Base-by-base conservation (phyloP, 305 asterid species). In the Solanum chacoense region DNA sequence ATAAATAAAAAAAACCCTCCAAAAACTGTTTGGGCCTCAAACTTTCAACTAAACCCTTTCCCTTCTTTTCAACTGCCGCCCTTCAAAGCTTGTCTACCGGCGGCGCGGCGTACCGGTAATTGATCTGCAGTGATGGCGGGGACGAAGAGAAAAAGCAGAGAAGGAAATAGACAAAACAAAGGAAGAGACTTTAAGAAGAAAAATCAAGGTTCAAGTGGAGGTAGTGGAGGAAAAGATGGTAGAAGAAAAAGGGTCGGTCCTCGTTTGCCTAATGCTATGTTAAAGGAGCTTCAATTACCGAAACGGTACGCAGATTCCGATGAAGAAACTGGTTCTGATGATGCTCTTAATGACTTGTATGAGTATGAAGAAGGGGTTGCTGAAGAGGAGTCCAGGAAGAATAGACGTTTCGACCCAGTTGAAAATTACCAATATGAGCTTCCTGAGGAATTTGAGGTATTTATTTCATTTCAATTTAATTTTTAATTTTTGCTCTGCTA, bases 331-430 rank as follows among this genome's bases (percentile, higher is more conserved):
- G 93, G 75, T 87, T 91, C 88, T n/a, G 93, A 90, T 20, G 91
- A 24, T 13, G 77, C 73, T 22, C 90, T 69, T 11, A 89, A 90
- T 50, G 97, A 96, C 77, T 86, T 94, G 26, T 97, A 95, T 87
- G 99, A 96, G 55, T 96, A 94, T 18, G 99, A 95, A 89, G 99
- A 96, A 93, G 95, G 55, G 4, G 37, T 94, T 34, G 92, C 99
- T 3, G 96, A 94, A 92, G 99, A 97, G 92, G 99, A 97, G 84
- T 90, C 94, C 2, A 93, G 50, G 90, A 95, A 94, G 93, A 97
- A 96, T 79, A 91, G 83, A 90, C 94, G 98, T n/a, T 97, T 91
- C 72, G 99, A 96, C 76, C 89, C 94, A 37, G 98, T 97, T 88
- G 98, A 94, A 3, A 97, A 97, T 88, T 95, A 90, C 9, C 93